Base-by-base conservation (phyloP, 1,139 yeast genomes). In the Candida tetrigidarum region DNA sequence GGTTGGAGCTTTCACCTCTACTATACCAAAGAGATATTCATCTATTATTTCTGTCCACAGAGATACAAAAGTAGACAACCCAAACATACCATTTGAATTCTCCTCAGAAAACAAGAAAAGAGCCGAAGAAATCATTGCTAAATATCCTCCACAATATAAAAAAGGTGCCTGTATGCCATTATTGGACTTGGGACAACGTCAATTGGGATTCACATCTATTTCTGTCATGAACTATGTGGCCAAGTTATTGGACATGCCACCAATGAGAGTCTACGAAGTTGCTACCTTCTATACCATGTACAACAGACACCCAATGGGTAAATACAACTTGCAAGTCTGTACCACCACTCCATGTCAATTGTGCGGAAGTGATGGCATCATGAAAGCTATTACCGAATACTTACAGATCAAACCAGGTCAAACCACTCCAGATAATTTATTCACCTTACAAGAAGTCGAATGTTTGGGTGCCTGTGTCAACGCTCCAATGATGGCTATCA, bases 141-240 rank as follows among this genome's bases (percentile, higher is more conserved):
- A 86, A 68, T 88, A 88, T 65, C 96, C 96, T 22, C 76, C 88
- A 36, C 93, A 88, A 64, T 89, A 89, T 69, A 88, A 88, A 64
- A 89, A 89, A 68, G 90, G 87, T 22, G 96, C 96, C 3, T 83
- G 84, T 50, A 87, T 89, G 96, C 96, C 96, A 15, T 75, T 89
- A 49, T 77, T 89, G 55, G 96, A 88, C 62, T 74, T 89, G 57
- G 96, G 96, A 37, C 96, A 89, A 69, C 87, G 96, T 62, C 96
- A 89, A 69, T 75, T 77, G 48, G 96, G 96, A 0, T 89, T 85
- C 74, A 86, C 96, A 40, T 86, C 96, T 40, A 87, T 90, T 54
- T 78, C 92, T 22, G 96, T 91, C 51, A 88, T 93, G 93, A 90
- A 92, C 71, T 91, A 92, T 63, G 96, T 89, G 37, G 96, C 96